A percentile compares a stretch with the other conserved stretches of the same genome.
phyloP scores from a whole-genome alignment of 371 early-diverging fungal genomes.

The Vavraia culicis region DNA sequence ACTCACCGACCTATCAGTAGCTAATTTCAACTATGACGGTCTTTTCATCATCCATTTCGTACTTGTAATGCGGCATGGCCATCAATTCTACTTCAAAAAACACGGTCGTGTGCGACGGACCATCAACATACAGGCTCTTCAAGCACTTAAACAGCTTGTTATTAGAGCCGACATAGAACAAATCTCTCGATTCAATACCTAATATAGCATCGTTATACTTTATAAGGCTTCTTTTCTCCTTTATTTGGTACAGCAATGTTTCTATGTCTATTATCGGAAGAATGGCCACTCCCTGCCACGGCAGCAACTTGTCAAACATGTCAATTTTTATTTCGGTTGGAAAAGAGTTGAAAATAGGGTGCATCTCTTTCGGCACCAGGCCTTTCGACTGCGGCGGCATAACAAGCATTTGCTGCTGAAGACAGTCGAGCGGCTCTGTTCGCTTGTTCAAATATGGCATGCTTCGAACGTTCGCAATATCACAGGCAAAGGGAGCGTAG shows the following conservation, averaged over 20 bases:
- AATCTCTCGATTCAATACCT: no score
- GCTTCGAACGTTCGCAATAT: slow-evolving; percentile 55
- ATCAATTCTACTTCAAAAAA: no score
- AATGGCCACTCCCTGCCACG: slow-evolving; percentile 63
- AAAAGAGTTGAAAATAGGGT: slow-evolving; percentile 65
- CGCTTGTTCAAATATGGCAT: slow-evolving; percentile 50
- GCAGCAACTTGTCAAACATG: slow-evolving; percentile 80
- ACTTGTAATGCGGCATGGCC: no score
- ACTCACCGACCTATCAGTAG: no score
- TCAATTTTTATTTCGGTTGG: slow-evolving; percentile 70
- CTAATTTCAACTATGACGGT: no score
- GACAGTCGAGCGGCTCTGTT: slow-evolving; percentile 65
- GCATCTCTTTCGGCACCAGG: slow-evolving; percentile 48
- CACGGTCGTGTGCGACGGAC: no score
- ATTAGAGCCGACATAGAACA: no score
- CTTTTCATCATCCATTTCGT: no score
- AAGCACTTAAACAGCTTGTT: no score
- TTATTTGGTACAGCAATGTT: slow-evolving; percentile 13
- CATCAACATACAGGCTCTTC: no score
- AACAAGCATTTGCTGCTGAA: slow-evolving; percentile 92
- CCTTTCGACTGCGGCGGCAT: slow-evolving; percentile 55
- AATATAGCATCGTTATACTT: no score
- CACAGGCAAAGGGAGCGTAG: slow-evolving; percentile 79
- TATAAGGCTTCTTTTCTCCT: no score
- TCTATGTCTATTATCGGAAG: slow-evolving; percentile 39